A percentile compares a stretch with the other conserved stretches of the same genome.
phyloP scores from a whole-genome alignment of 208 protist species.

The Trypanosoma platydactyli region DNA sequence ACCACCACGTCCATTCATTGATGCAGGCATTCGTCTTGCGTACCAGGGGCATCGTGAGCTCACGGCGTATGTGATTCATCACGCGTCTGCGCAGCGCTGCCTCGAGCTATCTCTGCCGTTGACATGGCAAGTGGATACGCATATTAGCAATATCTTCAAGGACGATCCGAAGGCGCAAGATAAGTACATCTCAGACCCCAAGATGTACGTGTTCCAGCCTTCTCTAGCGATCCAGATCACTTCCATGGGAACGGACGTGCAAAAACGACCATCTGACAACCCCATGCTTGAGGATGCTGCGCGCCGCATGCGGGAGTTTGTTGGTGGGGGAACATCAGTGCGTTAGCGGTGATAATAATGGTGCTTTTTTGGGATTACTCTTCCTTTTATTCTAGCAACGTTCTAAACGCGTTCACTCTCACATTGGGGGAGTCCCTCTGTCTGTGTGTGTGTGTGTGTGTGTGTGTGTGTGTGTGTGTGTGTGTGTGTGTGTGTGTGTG shows the following conservation, averaged over 20 bases:
- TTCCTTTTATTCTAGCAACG: too few species aligned
- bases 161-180: constrained; percentile 65
- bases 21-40: constrained; percentile 72
- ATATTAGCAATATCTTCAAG: constrained; percentile 68
- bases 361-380: too few species aligned
- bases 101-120: constrained; percentile 79
- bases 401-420: too few species aligned
- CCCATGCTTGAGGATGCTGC: constrained; percentile 81
- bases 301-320: constrained; percentile 89
- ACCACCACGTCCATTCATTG: constrained; percentile 81
- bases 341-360: constrained; percentile 31
- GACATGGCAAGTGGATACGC: constrained; percentile 93
- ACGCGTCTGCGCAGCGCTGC: constrained; percentile 64
- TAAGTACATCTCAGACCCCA: constrained; percentile 84
- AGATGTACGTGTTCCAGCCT: constrained; percentile 89
- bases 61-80: constrained; percentile 85
- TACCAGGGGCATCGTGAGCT: constrained; percentile 90
- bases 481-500: too few species aligned
- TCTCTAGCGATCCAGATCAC: constrained; percentile 88
- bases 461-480: too few species aligned
- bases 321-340: constrained; percentile 82
- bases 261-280: constrained; percentile 74
- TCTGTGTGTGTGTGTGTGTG: too few species aligned
- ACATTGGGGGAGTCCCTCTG: too few species aligned
- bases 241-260: constrained; percentile 87